Evolutionary conservation across 495 filamentous ascomycete genomes (phyloP).

Genomic region (Xylaria bambusicola): DNA sequence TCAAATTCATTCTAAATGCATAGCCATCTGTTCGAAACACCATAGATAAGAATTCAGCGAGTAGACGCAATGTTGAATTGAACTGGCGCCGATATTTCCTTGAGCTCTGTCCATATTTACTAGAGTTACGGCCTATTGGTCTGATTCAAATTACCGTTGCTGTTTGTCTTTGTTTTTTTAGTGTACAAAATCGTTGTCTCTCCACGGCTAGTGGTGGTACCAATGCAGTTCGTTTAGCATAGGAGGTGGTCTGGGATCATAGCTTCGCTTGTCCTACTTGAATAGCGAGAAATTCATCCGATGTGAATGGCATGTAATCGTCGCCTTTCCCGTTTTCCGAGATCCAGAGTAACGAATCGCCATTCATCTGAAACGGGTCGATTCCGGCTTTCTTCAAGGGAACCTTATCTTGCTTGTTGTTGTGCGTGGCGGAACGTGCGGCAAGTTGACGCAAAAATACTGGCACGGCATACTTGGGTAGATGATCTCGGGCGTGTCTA

Average conservation of each 20-base stretch:
- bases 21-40: neutral
- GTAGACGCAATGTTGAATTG: neutral
- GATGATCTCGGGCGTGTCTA: slow-evolving; percentile 53
- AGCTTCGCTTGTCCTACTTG: slow-evolving; percentile 51
- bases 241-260: slow-evolving; percentile 27
- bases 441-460: slow-evolving; percentile 68
- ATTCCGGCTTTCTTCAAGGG: slow-evolving; percentile 71
- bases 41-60: neutral
- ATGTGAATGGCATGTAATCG: slow-evolving; percentile 59
- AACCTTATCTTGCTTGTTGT: slow-evolving; percentile 84
- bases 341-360: slow-evolving; percentile 60
- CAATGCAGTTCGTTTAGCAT: no score
- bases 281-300: slow-evolving; percentile 60
- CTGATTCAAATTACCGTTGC: no score
- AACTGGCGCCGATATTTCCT: no score
- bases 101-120: no score
- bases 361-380: slow-evolving; percentile 59
- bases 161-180: no score
- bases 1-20: no score
- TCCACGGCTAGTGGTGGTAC: no score
- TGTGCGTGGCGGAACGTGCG: slow-evolving; percentile 67
- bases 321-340: slow-evolving; percentile 46
- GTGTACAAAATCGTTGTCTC: no score
- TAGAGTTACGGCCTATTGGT: no score
- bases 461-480: slow-evolving; percentile 78